Percentiles rank a stretch among this genome's conserved stretches.
phyloP scores from a whole-genome alignment of 192 early-diverging fungal genomes.

The Coemansia sp. region DNA sequence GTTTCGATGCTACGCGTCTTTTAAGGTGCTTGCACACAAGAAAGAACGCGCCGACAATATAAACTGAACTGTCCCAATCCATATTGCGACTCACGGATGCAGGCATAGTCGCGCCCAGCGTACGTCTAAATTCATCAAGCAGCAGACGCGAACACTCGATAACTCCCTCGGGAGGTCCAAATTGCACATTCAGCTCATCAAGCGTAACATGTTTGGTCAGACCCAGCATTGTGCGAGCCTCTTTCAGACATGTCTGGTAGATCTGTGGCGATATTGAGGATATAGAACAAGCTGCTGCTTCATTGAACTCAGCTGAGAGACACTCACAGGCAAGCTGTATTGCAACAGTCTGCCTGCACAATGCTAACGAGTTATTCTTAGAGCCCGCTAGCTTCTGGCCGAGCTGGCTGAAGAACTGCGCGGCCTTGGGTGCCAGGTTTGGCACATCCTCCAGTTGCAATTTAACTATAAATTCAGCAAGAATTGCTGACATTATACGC shows the following conservation, averaged over 20 bases:
- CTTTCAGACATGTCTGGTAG: slow-evolving; percentile 30
- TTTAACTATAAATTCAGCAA: slow-evolving; percentile 20
- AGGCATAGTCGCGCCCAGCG: slow-evolving; percentile 28
- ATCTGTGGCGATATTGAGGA: slow-evolving; percentile 28
- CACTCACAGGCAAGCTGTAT: slow-evolving; percentile 50
- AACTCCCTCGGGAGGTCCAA: slow-evolving; percentile 30
- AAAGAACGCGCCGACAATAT: slow-evolving; percentile 36
- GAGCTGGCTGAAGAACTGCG: slow-evolving; percentile 46
- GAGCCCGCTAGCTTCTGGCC: slow-evolving; percentile 20
- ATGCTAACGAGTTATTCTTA: slow-evolving; percentile 20
- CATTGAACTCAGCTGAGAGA: slow-evolving; percentile 43
- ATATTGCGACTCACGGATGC: slow-evolving; percentile 26
- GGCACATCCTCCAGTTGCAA: slow-evolving; percentile 42
- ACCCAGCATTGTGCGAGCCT: slow-evolving; percentile 34
- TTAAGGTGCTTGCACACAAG: slow-evolving; percentile 45
- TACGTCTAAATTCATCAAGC: slow-evolving; percentile 34
- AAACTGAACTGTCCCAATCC: slow-evolving; percentile 44
- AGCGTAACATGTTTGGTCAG: slow-evolving; percentile 43
- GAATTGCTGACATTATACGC: slow-evolving; percentile 27
- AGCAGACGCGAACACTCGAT: slow-evolving; percentile 28
- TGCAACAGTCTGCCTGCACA: slow-evolving; percentile 29
- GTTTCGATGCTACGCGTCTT: slow-evolving; percentile 33
- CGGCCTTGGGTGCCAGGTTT: slow-evolving; percentile 37
- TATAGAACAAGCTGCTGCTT: slow-evolving; percentile 35
- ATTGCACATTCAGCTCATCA: slow-evolving; percentile 48